These are phyloP conservation scores for Alnus glutinosa DNA, from an alignment of 306 rosid species.

Conservation along the genomic window DNA sequence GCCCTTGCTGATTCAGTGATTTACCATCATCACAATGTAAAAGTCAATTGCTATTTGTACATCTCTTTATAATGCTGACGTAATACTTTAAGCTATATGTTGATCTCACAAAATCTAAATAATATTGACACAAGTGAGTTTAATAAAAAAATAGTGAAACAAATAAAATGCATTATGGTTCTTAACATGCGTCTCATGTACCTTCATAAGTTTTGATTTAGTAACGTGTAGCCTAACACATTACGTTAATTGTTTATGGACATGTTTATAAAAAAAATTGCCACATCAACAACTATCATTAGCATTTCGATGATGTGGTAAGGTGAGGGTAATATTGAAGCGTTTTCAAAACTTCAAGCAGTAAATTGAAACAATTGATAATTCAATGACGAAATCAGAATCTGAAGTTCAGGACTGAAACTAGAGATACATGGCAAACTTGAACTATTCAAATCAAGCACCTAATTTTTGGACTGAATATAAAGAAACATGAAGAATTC, in stretches of 20 bases:
- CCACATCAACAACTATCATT: too few relatives aligned
- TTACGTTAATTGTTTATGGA: background rate
- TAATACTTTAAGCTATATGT: background rate
- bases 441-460: too few relatives aligned
- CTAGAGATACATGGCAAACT: too few relatives aligned
- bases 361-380: too few relatives aligned
- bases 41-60: background rate
- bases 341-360: too few relatives aligned
- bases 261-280: too few relatives aligned
- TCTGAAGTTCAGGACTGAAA: too few relatives aligned
- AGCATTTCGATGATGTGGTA: background rate
- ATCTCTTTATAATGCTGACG: background rate
- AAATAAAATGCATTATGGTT: background rate
- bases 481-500: too few relatives aligned
- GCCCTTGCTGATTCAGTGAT: background rate
- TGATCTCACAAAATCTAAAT: background rate
- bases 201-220: background rate
- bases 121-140: background rate
- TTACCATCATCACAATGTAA: background rate
- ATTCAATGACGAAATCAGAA: too few relatives aligned
- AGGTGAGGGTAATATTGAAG: background rate
- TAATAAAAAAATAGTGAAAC: background rate
- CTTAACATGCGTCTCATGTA: background rate
- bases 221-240: background rate
- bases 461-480: too few relatives aligned